Conservation (phyloP, 495 filamentous ascomycete genomes). For the Xylaria longipes region DNA sequence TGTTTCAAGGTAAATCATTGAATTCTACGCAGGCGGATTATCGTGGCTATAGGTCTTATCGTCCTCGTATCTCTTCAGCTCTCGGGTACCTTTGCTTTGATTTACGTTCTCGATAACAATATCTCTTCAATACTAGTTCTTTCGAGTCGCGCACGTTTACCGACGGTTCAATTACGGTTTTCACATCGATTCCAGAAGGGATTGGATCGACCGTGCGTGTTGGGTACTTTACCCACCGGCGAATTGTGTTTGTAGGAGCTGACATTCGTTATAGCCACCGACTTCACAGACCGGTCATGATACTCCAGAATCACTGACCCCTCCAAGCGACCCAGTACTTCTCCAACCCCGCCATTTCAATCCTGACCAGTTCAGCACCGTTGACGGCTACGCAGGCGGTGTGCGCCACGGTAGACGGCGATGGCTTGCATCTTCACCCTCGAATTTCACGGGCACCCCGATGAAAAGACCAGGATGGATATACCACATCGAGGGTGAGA, state of each 20-base stretch:
- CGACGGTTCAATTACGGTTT: background rate
- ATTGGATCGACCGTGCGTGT: background rate
- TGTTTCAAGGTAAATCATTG: background rate
- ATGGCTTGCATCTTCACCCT: conserved; percentile 5
- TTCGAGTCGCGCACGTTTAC: background rate
- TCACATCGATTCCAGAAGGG: background rate
- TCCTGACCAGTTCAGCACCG: background rate
- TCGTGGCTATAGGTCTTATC: background rate
- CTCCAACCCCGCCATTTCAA: conserved; percentile 7
- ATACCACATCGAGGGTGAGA: background rate
- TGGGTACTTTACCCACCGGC: background rate
- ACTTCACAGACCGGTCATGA: background rate
- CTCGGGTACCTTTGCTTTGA: background rate
- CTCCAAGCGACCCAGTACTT: background rate
- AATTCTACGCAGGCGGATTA: background rate
- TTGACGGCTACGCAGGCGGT: conserved; percentile 1
- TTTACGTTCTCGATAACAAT: background rate
- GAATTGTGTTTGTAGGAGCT: background rate
- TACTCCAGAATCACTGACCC: background rate
- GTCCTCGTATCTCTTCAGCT: background rate
- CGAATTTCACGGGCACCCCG: conserved; percentile 12
- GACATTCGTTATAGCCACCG: background rate
- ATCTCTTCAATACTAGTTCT: background rate
- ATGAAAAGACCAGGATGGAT: conserved; percentile 6
- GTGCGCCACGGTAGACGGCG: background rate